phyloP scores from a whole-genome alignment of 106 monocot genomes.

The Apostasia shenzhenica region DNA sequence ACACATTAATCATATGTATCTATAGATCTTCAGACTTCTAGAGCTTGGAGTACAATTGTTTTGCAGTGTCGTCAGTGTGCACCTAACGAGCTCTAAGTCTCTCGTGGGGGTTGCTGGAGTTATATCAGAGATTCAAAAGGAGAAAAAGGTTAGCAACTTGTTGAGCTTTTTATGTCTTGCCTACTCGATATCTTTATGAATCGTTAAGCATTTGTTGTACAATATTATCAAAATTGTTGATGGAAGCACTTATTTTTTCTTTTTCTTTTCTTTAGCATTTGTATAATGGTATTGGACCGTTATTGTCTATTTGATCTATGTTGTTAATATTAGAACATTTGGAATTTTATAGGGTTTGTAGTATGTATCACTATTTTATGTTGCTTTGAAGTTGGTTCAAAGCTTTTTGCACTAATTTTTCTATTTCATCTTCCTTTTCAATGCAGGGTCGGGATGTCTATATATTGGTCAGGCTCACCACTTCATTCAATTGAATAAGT shows the following conservation, averaged over 20 bases:
- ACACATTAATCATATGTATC: not conserved
- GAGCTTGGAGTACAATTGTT: not conserved
- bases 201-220: too few species aligned
- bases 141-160: slow-evolving; percentile 74
- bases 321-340: too few species aligned
- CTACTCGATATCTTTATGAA: too few species aligned
- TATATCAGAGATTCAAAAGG: slow-evolving; percentile 85
- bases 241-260: too few species aligned
- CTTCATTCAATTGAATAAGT: not conserved
- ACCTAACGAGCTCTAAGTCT: slow-evolving; percentile 97
- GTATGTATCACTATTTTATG: too few species aligned
- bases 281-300: too few species aligned
- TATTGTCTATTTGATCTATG: too few species aligned
- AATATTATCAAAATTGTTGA: too few species aligned
- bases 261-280: too few species aligned
- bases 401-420: not conserved
- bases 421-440: slow-evolving; percentile 16
- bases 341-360: too few species aligned
- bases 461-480: slow-evolving; percentile 61
- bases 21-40: not conserved
- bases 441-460: slow-evolving; percentile 96
- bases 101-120: slow-evolving; percentile 91
- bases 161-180: slow-evolving; percentile 2
- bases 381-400: too few species aligned
- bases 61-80: slow-evolving; percentile 87